Base-by-base conservation (phyloP, 2,329 filamentous ascomycete species). In the Blumeria hordei region DNA sequence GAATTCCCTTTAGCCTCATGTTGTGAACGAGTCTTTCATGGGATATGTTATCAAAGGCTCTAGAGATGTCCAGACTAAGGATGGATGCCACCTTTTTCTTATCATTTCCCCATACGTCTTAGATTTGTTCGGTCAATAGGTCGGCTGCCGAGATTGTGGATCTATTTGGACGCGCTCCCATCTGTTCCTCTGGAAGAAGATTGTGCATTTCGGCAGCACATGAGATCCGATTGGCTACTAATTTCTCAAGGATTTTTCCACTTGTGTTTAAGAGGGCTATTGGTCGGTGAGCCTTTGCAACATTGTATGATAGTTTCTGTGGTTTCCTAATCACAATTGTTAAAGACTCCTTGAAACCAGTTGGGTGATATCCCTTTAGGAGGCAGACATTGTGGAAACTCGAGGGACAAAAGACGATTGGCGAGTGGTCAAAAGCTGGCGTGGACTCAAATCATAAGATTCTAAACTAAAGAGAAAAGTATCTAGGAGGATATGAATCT, bases 11-110 rank as follows among this genome's bases (percentile, higher is more conserved):
- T 11, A 35, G 10, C 18, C 33, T 2, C 8, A 52, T 7, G 34
- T 52, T 52, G 49, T 36, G 49, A 52, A 52, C 36, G 5, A 52
- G n/a, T 52, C 49, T 52, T 52, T 36, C 7, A 12, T 50, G 21
- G 12, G 28, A 50, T 9, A 50, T 3, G 6, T 50, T 51, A 51
- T 51, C 28, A 14, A 53, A 53, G 3, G 14, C 50, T 10, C 50
- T 33, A 18, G 50, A 53, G 33, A 53, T 53, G 39, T 53, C 50
- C 5, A 37, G 34, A 18, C 50, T 53, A 6, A 53, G 34, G 14
- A 53, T 6, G 33, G 50, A 39, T 21, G 34, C 34, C 6, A 39
- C 50, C 7, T 28, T 14, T 53, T 37, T 39, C 18, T 37, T 53
- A 28, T 37, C 34, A 5, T 39, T 21, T 11, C 2, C 50, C 34